phyloP scores from a whole-genome alignment of 768 basidiomycete genomes.

The Tremella mesenterica region DNA sequence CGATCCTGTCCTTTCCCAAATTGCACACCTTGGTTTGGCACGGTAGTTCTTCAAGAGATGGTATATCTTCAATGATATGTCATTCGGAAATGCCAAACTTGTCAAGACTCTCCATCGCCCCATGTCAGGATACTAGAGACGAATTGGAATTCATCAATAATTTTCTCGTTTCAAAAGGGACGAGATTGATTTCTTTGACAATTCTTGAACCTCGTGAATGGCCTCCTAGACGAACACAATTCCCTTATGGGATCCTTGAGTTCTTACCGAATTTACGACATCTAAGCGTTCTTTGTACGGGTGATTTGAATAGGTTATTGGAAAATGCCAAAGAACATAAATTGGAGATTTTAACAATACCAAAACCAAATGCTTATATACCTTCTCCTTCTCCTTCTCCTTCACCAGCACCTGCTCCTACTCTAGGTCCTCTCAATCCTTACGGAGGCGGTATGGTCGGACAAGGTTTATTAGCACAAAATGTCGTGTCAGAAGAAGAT shows the following conservation, averaged over 20 bases:
- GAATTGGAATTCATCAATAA: constrained; percentile 16
- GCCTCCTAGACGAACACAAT: constrained; percentile 19
- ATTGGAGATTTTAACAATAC: constrained; percentile 24
- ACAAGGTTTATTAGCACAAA: not conserved
- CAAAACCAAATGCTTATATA: constrained; percentile 20
- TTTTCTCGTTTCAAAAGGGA: constrained; percentile 27
- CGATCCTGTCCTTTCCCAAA: constrained; percentile 15
- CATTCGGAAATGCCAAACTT: constrained; percentile 29
- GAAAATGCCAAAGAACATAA: constrained; percentile 11
- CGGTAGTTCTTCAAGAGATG: constrained; percentile 19
- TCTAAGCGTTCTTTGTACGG: not conserved
- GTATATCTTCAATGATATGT: constrained; percentile 22
- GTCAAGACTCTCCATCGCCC: constrained; percentile 19
- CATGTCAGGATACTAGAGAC: constrained; percentile 23
- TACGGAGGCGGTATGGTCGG: too few relatives aligned
- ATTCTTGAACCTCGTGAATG: constrained; percentile 31
- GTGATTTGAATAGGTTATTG: not conserved
- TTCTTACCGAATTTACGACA: constrained; percentile 25
- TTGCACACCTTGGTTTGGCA: constrained; percentile 32
- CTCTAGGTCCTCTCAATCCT: not conserved
- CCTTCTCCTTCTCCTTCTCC: constrained; percentile 5
- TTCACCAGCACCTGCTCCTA: constrained; percentile 4
- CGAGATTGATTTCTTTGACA: constrained; percentile 28
- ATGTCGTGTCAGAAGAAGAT: not conserved
- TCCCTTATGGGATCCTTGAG: constrained; percentile 21